A percentile compares a stretch with the other conserved stretches of the same genome.
These are phyloP conservation scores for Blastobotrys persicus DNA, from an alignment of 1,139 yeast species.

Conservation along the genomic window DNA sequence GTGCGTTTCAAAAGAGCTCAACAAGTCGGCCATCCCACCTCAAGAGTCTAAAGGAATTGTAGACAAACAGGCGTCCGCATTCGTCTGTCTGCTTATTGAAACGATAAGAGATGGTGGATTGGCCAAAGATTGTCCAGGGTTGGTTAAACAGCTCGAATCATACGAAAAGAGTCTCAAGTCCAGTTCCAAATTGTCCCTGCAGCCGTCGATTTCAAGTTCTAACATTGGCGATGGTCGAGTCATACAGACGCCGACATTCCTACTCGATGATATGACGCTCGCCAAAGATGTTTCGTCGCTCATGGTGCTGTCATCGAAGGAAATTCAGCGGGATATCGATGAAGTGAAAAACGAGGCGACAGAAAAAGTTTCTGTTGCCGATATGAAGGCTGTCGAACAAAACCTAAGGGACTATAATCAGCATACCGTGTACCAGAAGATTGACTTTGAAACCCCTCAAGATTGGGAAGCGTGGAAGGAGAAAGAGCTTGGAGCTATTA, in stretches of 20 bases:
- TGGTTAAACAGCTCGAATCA: conserved; percentile 34
- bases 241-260: conserved; percentile 28
- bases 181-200: conserved; percentile 40
- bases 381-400: conserved; percentile 43
- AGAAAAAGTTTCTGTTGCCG: conserved; percentile 47
- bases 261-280: conserved; percentile 30
- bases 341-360: conserved; percentile 43
- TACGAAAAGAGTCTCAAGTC: conserved; percentile 31
- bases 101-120: conserved; percentile 42
- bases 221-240: conserved; percentile 6
- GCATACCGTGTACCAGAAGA: conserved; percentile 37
- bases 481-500: conserved; percentile 44
- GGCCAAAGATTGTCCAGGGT: conserved; percentile 27
- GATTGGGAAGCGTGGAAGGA: conserved; percentile 55
- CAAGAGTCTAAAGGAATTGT: conserved; percentile 48
- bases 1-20: conserved; percentile 61
- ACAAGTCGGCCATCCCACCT: conserved; percentile 47
- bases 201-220: conserved; percentile 14
- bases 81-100: conserved; percentile 54
- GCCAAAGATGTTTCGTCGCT: conserved; percentile 27
- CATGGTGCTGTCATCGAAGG: conserved; percentile 28
- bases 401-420: conserved; percentile 46
- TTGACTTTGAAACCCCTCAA: conserved; percentile 44
- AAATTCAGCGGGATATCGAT: conserved; percentile 30
- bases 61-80: conserved; percentile 55